These are phyloP conservation scores for Xerocomellus intermedius DNA, from an alignment of 768 basidiomycete species.

Conservation along the genomic window DNA sequence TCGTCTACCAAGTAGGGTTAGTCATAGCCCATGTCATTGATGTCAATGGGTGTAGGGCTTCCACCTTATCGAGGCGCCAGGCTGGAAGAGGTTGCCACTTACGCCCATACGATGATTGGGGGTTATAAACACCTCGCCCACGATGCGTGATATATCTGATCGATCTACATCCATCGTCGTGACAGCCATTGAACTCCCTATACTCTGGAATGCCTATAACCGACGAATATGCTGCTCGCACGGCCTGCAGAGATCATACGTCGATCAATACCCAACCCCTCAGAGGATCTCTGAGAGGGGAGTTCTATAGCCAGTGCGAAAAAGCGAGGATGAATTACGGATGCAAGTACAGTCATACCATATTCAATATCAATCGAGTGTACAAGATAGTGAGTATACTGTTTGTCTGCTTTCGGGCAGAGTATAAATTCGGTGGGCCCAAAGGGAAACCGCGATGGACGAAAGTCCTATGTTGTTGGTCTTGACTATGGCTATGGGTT, in stretches of 20 bases:
- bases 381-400: conserved; percentile 5
- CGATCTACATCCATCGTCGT: neutral
- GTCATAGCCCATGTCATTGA: too few relatives aligned
- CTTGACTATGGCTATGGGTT: conserved; percentile 14
- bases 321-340: neutral
- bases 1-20: too few relatives aligned
- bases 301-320: conserved; percentile 10
- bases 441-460: conserved; percentile 6
- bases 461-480: conserved; percentile 2
- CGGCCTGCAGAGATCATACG: conserved; percentile 16
- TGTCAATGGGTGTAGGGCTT: too few relatives aligned
- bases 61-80: too few relatives aligned
- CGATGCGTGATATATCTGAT: neutral
- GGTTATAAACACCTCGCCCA: neutral
- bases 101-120: neutral
- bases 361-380: conserved; percentile 18
- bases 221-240: conserved; percentile 19
- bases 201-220: conserved; percentile 12
- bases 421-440: neutral
- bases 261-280: conserved; percentile 8
- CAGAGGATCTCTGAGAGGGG: neutral
- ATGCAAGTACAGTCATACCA: conserved; percentile 22
- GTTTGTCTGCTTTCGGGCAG: neutral
- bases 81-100: too few relatives aligned
- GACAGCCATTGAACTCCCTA: neutral